Percentiles rank a stretch among this genome's conserved stretches.
Conservation (phyloP, 2,329 filamentous ascomycete species). For the Metarhizium brunneum region DNA sequence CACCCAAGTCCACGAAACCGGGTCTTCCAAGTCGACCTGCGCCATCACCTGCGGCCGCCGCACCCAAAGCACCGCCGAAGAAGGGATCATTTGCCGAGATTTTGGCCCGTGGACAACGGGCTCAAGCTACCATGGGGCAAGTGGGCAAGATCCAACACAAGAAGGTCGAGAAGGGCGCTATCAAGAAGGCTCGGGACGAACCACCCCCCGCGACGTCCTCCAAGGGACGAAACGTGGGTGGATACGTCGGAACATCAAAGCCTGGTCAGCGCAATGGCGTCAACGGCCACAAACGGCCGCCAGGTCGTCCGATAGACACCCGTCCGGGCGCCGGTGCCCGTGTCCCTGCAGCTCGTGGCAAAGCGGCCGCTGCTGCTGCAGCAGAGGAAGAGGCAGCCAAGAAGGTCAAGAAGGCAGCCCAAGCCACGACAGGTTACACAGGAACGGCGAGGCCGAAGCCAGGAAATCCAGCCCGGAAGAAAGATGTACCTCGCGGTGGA, state of each 20-base stretch:
- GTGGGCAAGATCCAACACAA: slow-evolving; percentile 69
- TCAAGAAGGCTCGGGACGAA: slow-evolving; percentile 41
- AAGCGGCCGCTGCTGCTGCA: slow-evolving; percentile 2
- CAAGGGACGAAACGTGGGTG: slow-evolving; percentile 15
- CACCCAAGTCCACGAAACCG: slow-evolving; percentile 12
- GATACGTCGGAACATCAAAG: slow-evolving; percentile 24
- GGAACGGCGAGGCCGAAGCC: slow-evolving; percentile 54
- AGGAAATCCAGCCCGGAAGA: slow-evolving; percentile 21
- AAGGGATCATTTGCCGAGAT: slow-evolving; percentile 69
- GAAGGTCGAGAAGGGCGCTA: slow-evolving; percentile 53
- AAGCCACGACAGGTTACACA: slow-evolving; percentile 55
- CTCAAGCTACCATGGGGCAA: slow-evolving; percentile 49
- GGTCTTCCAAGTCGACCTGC: slow-evolving; percentile 14
- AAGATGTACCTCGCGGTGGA: slow-evolving; percentile 27
- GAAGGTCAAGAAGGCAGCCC: slow-evolving; percentile 52
- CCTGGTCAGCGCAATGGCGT: slow-evolving; percentile 16
- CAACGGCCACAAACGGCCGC: slow-evolving; percentile 5
- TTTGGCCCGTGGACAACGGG: slow-evolving; percentile 60
- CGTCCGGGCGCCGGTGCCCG: slow-evolving; percentile 3
- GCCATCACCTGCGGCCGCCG: slow-evolving; percentile 24
- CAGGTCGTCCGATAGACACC: slow-evolving; percentile 2
- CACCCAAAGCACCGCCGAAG: slow-evolving; percentile 45
- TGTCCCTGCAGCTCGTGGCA: slow-evolving; percentile 7
- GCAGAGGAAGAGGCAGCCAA: slow-evolving; percentile 34
- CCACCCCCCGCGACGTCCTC: slow-evolving; percentile 15